phyloP scores from a whole-genome alignment of 2,329 filamentous ascomycete genomes.

The Cordyceps farinosa region DNA sequence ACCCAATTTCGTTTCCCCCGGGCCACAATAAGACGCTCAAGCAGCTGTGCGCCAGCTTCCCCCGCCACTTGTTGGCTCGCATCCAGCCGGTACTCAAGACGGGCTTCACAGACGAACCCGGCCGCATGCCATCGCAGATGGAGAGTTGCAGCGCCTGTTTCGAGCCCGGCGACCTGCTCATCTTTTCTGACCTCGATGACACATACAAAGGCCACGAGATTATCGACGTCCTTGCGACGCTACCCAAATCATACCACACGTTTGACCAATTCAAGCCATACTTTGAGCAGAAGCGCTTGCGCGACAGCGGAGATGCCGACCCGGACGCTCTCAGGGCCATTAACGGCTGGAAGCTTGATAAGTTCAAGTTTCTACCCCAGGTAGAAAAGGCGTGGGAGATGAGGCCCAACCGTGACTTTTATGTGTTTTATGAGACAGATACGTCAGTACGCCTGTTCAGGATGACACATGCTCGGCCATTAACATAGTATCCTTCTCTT shows the following conservation, averaged over 20 bases:
- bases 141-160: conserved; percentile 45
- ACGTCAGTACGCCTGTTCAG: conserved; percentile 36
- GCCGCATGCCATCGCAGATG: conserved; percentile 39
- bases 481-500: not conserved
- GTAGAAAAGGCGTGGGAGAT: conserved; percentile 46
- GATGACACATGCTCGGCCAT: too few relatives aligned
- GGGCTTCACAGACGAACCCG: conserved; percentile 7
- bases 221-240: conserved; percentile 43
- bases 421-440: conserved; percentile 55
- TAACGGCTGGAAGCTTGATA: conserved; percentile 51
- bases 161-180: conserved; percentile 34
- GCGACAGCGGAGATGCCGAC: conserved; percentile 31
- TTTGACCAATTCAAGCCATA: conserved; percentile 37
- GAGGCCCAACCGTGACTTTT: conserved; percentile 49
- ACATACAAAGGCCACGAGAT: conserved; percentile 39
- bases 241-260: conserved; percentile 39
- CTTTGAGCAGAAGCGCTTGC: conserved; percentile 37
- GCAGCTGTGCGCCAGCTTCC: conserved; percentile 29
- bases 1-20: conserved; percentile 24
- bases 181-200: conserved; percentile 51
- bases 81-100: conserved; percentile 44
- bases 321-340: conserved; percentile 30
- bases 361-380: conserved; percentile 56
- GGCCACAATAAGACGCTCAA: conserved; percentile 20
- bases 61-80: conserved; percentile 23